A percentile compares a stretch with the other conserved stretches of the same genome.
These are phyloP conservation scores for Mycotypha africana DNA, from an alignment of 371 early-diverging fungal species.

Conservation along the genomic window DNA sequence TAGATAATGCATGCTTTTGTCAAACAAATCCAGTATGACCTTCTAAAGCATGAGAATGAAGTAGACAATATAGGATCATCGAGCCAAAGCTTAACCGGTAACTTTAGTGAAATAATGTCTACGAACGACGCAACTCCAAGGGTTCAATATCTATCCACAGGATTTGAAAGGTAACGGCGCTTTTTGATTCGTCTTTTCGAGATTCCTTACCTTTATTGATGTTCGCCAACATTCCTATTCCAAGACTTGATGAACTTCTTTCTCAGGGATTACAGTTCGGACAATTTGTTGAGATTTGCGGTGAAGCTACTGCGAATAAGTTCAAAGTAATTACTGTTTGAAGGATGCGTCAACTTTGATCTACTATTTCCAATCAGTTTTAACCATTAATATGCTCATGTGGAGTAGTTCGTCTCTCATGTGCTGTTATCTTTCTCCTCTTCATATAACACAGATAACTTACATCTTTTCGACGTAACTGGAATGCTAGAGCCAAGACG, in stretches of 20 bases:
- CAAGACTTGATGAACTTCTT: conserved; percentile 6
- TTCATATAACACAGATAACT: neutral
- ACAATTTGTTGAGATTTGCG: conserved; percentile 9
- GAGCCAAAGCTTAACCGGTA: too few relatives aligned
- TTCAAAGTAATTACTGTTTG: neutral
- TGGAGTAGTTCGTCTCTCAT: conserved; percentile 10
- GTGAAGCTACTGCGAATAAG: neutral
- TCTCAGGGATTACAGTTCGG: conserved; percentile 1
- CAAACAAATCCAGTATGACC: conserved; percentile 4
- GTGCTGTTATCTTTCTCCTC: neutral
- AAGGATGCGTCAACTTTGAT: neutral
- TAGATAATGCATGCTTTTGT: conserved; percentile 2
- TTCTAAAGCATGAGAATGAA: neutral
- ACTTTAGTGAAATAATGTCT: too few relatives aligned
- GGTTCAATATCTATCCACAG: neutral
- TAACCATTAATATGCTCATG: too few relatives aligned
- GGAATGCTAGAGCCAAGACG: conserved; percentile 5
- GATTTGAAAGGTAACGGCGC: neutral
- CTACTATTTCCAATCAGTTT: neutral
- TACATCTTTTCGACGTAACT: conserved; percentile 6
- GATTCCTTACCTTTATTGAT: too few relatives aligned
- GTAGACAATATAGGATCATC: neutral
- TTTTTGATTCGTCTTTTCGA: neutral
- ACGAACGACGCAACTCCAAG: neutral
- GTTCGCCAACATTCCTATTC: too few relatives aligned